These are phyloP conservation scores for Arthrobotrys pseudoclavata DNA, from an alignment of 2,329 filamentous ascomycete species.

Conservation along the genomic window DNA sequence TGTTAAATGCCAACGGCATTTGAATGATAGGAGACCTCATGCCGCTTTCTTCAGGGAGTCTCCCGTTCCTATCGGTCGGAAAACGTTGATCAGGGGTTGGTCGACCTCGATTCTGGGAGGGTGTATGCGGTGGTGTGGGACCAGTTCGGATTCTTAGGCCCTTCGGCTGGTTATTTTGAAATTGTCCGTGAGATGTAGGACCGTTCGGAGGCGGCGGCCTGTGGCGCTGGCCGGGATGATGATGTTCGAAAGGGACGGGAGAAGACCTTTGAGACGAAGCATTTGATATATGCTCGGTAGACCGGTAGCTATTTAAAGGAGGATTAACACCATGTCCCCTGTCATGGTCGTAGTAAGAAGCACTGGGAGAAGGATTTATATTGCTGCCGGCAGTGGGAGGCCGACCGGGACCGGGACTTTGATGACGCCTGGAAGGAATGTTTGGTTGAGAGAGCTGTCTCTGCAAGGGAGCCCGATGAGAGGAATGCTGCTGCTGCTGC, in stretches of 20 bases:
- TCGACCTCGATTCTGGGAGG: slow-evolving; percentile 54
- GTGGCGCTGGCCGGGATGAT: slow-evolving; percentile 31
- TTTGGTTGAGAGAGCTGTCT: slow-evolving; percentile 58
- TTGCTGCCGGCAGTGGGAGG: slow-evolving; percentile 41
- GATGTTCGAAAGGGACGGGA: slow-evolving; percentile 51
- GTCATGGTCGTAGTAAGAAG: slow-evolving; percentile 27
- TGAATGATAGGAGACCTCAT: slow-evolving; percentile 59
- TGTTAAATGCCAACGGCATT: slow-evolving; percentile 60
- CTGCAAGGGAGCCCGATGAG: slow-evolving; percentile 41
- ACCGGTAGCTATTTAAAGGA: slow-evolving; percentile 48
- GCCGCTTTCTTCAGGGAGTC: slow-evolving; percentile 49
- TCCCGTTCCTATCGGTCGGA: slow-evolving; percentile 55
- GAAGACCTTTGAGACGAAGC: slow-evolving; percentile 48
- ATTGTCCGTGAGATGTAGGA: slow-evolving; percentile 49
- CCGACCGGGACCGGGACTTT: slow-evolving; percentile 52
- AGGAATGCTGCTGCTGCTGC: slow-evolving; percentile 28
- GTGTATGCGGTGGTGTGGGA: slow-evolving; percentile 55
- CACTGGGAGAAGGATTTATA: neutral
- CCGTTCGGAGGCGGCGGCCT: slow-evolving; percentile 55
- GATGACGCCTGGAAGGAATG: slow-evolving; percentile 46
- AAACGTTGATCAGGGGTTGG: slow-evolving; percentile 46
- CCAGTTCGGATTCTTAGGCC: slow-evolving; percentile 58
- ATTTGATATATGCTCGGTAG: slow-evolving; percentile 54
- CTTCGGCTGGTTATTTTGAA: slow-evolving; percentile 56
- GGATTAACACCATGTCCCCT: slow-evolving; percentile 28